Conservation (phyloP, 768 basidiomycete genomes). For the Hirschioporus abietinus region DNA sequence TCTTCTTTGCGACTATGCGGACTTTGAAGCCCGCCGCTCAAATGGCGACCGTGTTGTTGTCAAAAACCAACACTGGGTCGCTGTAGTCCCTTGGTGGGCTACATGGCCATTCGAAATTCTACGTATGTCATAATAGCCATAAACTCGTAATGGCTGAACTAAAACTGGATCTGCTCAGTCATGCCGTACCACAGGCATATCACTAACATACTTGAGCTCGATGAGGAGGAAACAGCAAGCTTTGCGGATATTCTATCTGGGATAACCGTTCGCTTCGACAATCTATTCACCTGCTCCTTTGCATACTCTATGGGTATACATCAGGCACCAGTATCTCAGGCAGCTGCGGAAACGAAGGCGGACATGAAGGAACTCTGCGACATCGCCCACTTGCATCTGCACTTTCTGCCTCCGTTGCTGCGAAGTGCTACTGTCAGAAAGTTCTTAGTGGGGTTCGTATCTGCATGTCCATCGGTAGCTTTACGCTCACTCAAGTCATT, state of each 20-base stretch:
- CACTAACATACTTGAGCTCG: constrained; percentile 59
- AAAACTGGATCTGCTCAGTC: constrained; percentile 36
- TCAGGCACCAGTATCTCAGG: constrained; percentile 61
- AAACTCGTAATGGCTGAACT: constrained; percentile 3
- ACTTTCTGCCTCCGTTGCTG: constrained; percentile 82
- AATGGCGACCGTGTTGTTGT: constrained; percentile 57
- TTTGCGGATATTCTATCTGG: constrained; percentile 65
- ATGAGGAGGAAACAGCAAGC: constrained; percentile 50
- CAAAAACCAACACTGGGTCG: constrained; percentile 72
- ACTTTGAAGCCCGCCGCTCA: constrained; percentile 47
- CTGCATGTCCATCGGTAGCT: not conserved
- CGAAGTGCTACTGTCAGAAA: constrained; percentile 80
- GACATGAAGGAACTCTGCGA: constrained; percentile 40
- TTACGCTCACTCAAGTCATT: not conserved
- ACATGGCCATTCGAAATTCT: constrained; percentile 89
- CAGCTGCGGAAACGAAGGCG: constrained; percentile 16
- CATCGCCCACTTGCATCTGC: constrained; percentile 78
- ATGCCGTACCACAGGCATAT: constrained; percentile 78
- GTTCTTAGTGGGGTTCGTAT: constrained; percentile 79
- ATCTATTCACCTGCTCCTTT: constrained; percentile 80
- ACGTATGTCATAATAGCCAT: constrained; percentile 35
- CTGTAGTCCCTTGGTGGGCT: constrained; percentile 93
- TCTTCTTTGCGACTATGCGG: constrained; percentile 75
- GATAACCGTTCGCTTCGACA: constrained; percentile 67
- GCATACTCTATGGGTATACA: constrained; percentile 95